Percentiles rank a stretch among this genome's conserved stretches.
These are phyloP conservation scores for Bombardia bombarda DNA, from an alignment of 495 filamentous ascomycete genomes.

Conservation along the genomic window DNA sequence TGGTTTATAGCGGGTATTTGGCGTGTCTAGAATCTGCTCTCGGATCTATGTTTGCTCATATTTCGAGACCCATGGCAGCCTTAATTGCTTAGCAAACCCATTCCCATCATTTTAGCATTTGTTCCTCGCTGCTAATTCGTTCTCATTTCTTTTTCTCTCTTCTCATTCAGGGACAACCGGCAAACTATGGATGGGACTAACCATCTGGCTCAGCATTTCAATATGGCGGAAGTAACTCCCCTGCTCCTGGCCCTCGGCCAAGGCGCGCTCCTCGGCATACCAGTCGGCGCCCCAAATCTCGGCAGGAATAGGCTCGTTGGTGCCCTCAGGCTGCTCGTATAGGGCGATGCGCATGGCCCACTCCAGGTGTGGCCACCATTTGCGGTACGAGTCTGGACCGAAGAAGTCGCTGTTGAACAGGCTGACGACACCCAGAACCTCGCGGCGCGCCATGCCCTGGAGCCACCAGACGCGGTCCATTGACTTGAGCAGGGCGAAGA, in stretches of 20 bases:
- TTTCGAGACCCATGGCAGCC: too few species aligned
- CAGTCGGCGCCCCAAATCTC: slow-evolving; percentile 44
- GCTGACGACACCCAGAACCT: slow-evolving; percentile 45
- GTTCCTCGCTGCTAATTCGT: too few species aligned
- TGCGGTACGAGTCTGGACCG: slow-evolving; percentile 25
- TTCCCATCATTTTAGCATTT: too few species aligned
- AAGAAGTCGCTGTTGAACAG: slow-evolving; percentile 40
- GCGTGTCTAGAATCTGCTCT: too few species aligned
- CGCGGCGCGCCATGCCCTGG: slow-evolving; percentile 45
- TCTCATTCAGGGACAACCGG: too few species aligned
- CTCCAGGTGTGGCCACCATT: slow-evolving; percentile 49
- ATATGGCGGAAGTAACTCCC: slow-evolving; percentile 34
- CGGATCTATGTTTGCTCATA: too few species aligned
- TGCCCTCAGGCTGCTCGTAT: slow-evolving; percentile 27
- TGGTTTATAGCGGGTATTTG: too few species aligned
- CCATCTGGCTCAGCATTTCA: slow-evolving; percentile 40
- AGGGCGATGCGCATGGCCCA: slow-evolving; percentile 46
- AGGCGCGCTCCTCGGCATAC: slow-evolving; percentile 30
- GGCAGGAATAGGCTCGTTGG: slow-evolving; percentile 32
- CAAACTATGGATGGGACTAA: slow-evolving; percentile 27
- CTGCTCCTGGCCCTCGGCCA: slow-evolving; percentile 19
- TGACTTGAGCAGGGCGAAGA: slow-evolving; percentile 47
- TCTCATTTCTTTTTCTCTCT: too few species aligned
- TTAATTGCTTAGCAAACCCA: too few species aligned
- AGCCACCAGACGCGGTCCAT: slow-evolving; percentile 50